phyloP scores from a whole-genome alignment of 2,329 filamentous ascomycete genomes.

The Juglanconis sp. region DNA sequence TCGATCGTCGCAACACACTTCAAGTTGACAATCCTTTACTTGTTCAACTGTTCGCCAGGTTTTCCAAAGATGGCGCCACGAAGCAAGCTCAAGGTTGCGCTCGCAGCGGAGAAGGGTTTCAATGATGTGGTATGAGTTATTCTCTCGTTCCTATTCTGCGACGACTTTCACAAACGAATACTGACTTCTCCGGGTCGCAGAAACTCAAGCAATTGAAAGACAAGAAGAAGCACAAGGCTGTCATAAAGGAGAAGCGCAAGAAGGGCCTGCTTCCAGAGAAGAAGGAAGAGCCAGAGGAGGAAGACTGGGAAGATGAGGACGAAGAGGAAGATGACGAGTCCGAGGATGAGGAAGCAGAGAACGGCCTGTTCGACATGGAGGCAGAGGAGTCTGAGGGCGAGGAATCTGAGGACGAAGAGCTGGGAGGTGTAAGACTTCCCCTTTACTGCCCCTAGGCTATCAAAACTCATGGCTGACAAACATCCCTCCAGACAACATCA shows the following conservation, averaged over 20 bases:
- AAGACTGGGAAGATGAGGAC: conserved; percentile 27
- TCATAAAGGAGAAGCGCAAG: conserved; percentile 35
- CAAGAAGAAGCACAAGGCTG: conserved; percentile 44
- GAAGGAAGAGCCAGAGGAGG: conserved; percentile 26
- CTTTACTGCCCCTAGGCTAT: neutral
- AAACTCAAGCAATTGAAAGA: conserved; percentile 46
- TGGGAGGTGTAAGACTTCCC: neutral
- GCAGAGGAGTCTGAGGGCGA: conserved; percentile 27
- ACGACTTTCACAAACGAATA: neutral
- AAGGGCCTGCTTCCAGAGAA: conserved; percentile 27
- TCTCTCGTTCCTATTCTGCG: neutral
- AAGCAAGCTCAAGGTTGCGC: conserved; percentile 51
- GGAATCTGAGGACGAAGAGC: conserved; percentile 22
- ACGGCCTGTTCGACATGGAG: conserved; percentile 14
- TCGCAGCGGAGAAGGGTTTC: conserved; percentile 51
- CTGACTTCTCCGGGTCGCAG: neutral
- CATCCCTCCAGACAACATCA: conserved; percentile 43
- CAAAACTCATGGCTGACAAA: conserved; percentile 8
- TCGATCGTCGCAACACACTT: neutral
- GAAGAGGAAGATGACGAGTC: conserved; percentile 35
- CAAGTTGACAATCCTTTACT: neutral
- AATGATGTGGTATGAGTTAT: conserved; percentile 35
- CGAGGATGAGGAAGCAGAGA: conserved; percentile 24
- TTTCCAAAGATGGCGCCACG: conserved; percentile 16
- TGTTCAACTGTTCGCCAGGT: neutral